These are phyloP conservation scores for Castanopsis chinensis DNA, from an alignment of 306 rosid species.

Conservation along the genomic window DNA sequence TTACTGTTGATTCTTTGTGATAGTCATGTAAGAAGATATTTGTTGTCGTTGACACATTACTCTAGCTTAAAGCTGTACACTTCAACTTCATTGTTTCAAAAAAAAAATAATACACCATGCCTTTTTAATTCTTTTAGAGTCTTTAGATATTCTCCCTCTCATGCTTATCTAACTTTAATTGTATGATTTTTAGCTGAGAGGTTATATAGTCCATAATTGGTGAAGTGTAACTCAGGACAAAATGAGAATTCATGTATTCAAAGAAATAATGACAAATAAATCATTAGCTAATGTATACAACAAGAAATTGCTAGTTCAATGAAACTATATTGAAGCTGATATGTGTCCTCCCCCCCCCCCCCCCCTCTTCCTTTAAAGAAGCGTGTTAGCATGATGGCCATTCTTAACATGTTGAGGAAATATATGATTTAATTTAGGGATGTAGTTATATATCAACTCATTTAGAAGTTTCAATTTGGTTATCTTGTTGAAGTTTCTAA, in stretches of 20 bases:
- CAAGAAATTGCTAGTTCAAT: neutral
- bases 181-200: neutral
- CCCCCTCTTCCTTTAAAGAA: neutral
- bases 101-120: neutral
- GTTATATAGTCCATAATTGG: neutral
- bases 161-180: neutral
- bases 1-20: neutral
- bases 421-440: neutral
- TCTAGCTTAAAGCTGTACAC: neutral
- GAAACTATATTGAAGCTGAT: neutral
- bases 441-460: neutral
- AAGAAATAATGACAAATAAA: neutral
- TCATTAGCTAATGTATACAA: neutral
- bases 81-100: neutral
- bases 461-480: neutral
- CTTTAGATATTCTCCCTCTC: neutral
- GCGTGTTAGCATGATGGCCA: neutral
- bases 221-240: neutral
- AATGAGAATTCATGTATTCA: neutral
- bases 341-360: neutral
- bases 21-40: neutral
- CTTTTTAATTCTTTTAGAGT: neutral
- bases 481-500: constrained; percentile 1
- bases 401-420: neutral
- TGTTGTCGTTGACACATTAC: neutral